Percentiles rank a stretch among this genome's conserved stretches.
These are phyloP conservation scores for Cystobasidiopsis lactophilus DNA, from an alignment of 768 basidiomycete species.

Conservation along the genomic window DNA sequence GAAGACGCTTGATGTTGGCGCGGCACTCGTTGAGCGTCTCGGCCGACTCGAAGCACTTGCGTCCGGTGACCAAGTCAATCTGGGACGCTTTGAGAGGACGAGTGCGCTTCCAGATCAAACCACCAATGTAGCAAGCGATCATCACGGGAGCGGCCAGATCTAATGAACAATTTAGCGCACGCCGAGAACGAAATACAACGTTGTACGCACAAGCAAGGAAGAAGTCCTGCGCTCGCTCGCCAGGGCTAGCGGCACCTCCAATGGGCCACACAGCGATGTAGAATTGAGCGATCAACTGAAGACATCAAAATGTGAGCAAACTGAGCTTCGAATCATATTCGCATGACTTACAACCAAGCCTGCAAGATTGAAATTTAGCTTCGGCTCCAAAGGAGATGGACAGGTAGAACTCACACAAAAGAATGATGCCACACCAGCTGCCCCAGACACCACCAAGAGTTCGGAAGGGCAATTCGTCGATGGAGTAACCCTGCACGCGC, in stretches of 20 bases:
- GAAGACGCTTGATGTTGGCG: constrained; percentile 10
- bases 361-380: too few relatives aligned
- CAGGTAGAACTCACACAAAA: too few relatives aligned
- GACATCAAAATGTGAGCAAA: too few relatives aligned
- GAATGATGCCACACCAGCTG: constrained; percentile 10
- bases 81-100: constrained; percentile 12
- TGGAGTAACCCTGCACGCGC: constrained; percentile 14
- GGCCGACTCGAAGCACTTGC: constrained; percentile 14
- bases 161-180: not conserved
- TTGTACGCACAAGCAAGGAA: too few relatives aligned
- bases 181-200: not conserved
- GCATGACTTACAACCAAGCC: too few relatives aligned
- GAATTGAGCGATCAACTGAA: constrained; percentile 19
- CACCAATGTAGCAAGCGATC: constrained; percentile 15
- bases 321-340: too few relatives aligned
- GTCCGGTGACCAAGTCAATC: constrained; percentile 20
- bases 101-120: constrained; percentile 15
- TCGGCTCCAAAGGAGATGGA: too few relatives aligned
- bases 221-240: constrained; percentile 6
- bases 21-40: constrained; percentile 2
- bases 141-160: constrained; percentile 9
- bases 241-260: not conserved
- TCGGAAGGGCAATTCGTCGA: constrained; percentile 17
- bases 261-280: constrained; percentile 12
- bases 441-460: constrained; percentile 16